Base-by-base conservation (phyloP, 2,329 filamentous ascomycete species). In the Botrytis porri region DNA sequence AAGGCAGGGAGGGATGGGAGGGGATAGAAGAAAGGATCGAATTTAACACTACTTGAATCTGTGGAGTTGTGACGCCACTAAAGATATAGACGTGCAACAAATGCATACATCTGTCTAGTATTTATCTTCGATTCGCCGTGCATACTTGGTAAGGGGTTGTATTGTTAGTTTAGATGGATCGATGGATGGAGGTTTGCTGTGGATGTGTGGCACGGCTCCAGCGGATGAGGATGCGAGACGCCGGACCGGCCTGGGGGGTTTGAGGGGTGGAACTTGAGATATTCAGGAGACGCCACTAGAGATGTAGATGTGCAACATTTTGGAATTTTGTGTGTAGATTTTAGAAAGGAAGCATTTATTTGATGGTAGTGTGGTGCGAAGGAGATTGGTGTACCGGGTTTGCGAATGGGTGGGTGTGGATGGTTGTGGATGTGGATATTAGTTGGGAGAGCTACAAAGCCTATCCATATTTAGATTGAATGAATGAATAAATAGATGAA, bases 71-170 rank as follows among this genome's bases (percentile, higher is more conserved):
- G 54, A 64, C 60, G 37, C 60, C 60, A 71, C 60, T 65, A 71
- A 39, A 71, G 51, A 39, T 37, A 1, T 32, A 57, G 69, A 71
- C 32, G 45, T 65, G 60, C 60, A 65, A 71, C 60, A 65, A 45
- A 71, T 10, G 6, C n/a, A 10, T 43, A 2, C 32, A 3, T n/a
- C 12, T 54, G 2, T 5, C 48, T n/a, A n/a, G 25, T 1, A 54
- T 54, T n/a, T 7, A 8, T n/a, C 3, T 14, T 14, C 5, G 25
- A 54, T 54, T n/a, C 14, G 48, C 12, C 3, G 48, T 16, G 48
- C 25, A n/a, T 14, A 54, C 4, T 14, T 54, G 48, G 25, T 54
- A 54, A 54, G 48, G 48, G 48, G 48, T n/a, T 14, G 9, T 4
- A 54, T 54, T n/a, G 3, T 29, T 54, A 54, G 25, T 54, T 29